Conservation (phyloP, 108 stramenopile species). For the Cylindrotheca fusiformis region DNA sequence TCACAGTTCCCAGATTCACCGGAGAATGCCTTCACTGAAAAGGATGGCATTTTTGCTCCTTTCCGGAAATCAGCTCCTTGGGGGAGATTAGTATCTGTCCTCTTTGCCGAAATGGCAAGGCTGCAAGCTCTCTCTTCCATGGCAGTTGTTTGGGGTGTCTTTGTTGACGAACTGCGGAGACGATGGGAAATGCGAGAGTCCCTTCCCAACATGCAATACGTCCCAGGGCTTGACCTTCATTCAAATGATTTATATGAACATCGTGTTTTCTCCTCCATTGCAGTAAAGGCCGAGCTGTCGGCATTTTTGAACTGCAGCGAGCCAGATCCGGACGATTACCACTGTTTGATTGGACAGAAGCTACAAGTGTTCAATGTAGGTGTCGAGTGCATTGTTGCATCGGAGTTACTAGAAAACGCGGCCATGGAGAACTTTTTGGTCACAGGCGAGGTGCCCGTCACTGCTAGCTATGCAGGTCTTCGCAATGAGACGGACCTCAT, state of each 20-base stretch:
- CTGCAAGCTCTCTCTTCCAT: constrained; percentile 72
- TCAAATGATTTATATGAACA: constrained; percentile 12
- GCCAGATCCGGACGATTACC: constrained; percentile 70
- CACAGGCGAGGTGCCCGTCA: constrained; percentile 22
- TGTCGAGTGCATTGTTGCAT: constrained; percentile 66
- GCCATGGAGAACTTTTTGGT: constrained; percentile 32
- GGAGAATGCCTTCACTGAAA: constrained; percentile 28
- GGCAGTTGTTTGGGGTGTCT: constrained; percentile 66
- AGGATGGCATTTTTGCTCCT: constrained; percentile 27
- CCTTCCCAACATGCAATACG: constrained; percentile 69
- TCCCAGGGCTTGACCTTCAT: constrained; percentile 67
- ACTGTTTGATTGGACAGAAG: constrained; percentile 85
- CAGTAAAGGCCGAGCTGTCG: constrained; percentile 34
- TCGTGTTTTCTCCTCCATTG: constrained; percentile 31
- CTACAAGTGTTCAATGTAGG: constrained; percentile 84
- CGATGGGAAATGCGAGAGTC: constrained; percentile 74
- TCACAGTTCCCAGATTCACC: constrained; percentile 57
- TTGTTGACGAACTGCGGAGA: constrained; percentile 68
- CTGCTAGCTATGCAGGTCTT: constrained; percentile 1
- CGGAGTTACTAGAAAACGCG: constrained; percentile 42
- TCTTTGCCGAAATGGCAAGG: constrained; percentile 79
- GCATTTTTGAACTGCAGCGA: constrained; percentile 43
- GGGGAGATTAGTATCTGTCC: constrained; percentile 80
- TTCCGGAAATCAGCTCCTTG: constrained; percentile 61
- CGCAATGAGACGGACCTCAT: background rate